A percentile compares a stretch with the other conserved stretches of the same genome.
Conservation (phyloP, 495 filamentous ascomycete species). For the Penicillium psychrofluorescens region DNA sequence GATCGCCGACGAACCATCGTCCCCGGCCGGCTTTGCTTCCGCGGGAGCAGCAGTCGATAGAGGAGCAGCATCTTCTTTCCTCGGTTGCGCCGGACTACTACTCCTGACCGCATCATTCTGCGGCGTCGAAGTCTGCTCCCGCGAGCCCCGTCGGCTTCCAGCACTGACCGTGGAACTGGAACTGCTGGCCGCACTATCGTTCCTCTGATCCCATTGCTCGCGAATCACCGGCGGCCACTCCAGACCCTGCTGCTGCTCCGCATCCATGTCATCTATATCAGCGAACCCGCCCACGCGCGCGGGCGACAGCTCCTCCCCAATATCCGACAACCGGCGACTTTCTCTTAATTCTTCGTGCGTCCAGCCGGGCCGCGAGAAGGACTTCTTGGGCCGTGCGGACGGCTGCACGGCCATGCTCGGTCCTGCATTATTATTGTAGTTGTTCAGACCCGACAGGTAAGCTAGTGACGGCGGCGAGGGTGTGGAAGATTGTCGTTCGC, state of each 20-base stretch:
- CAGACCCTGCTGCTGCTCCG: constrained; percentile 1
- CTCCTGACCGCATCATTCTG: constrained; percentile 1
- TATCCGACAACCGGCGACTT: constrained; percentile 62
- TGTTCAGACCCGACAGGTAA: constrained; percentile 30
- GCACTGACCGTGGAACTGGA: constrained; percentile 36
- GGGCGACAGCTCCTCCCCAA: constrained; percentile 53
- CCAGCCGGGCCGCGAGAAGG: constrained; percentile 39
- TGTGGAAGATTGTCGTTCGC: constrained; percentile 48
- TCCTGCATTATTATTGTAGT: constrained; percentile 14
- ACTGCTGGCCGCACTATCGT: constrained; percentile 13
- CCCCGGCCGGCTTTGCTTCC: constrained; percentile 30
- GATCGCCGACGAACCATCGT: constrained; percentile 59
- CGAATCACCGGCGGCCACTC: constrained; percentile 9
- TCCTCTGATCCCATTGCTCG: constrained; percentile 4
- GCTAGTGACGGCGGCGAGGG: constrained; percentile 40
- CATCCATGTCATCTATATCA: not conserved
- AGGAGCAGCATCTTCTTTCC: no score
- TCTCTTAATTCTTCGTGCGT: constrained; percentile 46
- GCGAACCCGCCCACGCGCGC: constrained; percentile 14
- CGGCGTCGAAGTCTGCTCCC: constrained; percentile 11
- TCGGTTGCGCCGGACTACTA: no score
- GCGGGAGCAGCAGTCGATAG: constrained; percentile 11
- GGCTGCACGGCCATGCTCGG: constrained; percentile 3
- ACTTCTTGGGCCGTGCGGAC: constrained; percentile 22
- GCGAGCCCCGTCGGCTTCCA: constrained; percentile 19